Percentiles rank a stretch among this genome's conserved stretches.
Conservation (phyloP, 768 basidiomycete species). For the Leccinum disarticulatum region DNA sequence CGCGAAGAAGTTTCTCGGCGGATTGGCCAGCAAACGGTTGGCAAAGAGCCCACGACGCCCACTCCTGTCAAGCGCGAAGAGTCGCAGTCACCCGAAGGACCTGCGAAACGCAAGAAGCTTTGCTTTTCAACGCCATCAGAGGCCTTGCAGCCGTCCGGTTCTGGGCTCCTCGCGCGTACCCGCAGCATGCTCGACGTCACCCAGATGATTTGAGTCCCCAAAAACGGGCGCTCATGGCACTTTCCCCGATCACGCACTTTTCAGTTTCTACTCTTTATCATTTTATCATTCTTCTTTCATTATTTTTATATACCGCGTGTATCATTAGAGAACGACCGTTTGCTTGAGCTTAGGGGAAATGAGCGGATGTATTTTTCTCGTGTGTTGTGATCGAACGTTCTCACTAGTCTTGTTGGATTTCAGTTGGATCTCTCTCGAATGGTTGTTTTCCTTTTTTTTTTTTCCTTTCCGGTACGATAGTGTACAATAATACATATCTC, state of each 20-base stretch:
- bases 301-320: not conserved
- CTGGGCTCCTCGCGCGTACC: constrained; percentile 2
- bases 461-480: not conserved
- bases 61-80: constrained; percentile 4
- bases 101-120: constrained; percentile 17
- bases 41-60: not conserved
- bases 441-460: not conserved
- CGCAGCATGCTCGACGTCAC: constrained; percentile 3
- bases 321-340: not conserved
- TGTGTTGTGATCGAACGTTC: not conserved
- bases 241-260: not conserved
- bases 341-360: constrained; percentile 2
- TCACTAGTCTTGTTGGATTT: not conserved
- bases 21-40: not conserved
- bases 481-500: not conserved
- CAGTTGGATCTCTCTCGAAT: not conserved
- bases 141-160: not conserved
- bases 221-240: not conserved
- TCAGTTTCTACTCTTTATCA: not conserved
- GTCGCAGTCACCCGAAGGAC: not conserved
- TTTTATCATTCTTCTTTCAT: not conserved
- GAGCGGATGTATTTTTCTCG: constrained; percentile 7
- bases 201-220: not conserved
- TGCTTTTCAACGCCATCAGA: not conserved
- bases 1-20: not conserved